Evolutionary conservation across 2,329 filamentous ascomycete genomes (phyloP).

Genomic region (Colletotrichum viniferum): DNA sequence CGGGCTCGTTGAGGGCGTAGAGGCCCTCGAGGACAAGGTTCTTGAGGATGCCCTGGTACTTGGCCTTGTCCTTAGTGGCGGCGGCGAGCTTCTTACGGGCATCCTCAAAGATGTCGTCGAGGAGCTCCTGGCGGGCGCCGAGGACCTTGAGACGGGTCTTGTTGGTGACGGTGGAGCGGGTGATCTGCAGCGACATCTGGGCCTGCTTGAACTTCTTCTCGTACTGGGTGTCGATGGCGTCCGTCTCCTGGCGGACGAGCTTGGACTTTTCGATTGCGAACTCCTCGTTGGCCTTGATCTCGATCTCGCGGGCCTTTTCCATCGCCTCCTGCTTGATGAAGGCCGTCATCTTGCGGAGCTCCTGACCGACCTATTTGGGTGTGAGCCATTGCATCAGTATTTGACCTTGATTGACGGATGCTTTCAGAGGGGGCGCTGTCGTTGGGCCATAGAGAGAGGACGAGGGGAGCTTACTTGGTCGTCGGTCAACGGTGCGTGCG

Average conservation of each 20-base stretch:
- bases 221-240: conserved; percentile 89
- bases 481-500: conserved; percentile 26
- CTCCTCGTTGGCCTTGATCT: conserved; percentile 98
- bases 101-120: conserved; percentile 87
- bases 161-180: conserved; percentile 93
- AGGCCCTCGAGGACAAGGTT: conserved; percentile 86
- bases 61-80: conserved; percentile 69
- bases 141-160: conserved; percentile 93
- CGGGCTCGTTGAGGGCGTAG: conserved; percentile 84
- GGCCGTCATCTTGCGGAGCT: conserved; percentile 99
- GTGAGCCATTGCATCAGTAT: not conserved
- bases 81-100: conserved; percentile 73
- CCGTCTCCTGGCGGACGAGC: conserved; percentile 93
- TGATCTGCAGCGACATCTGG: conserved; percentile 98
- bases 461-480: conserved; percentile 23
- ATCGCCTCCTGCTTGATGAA: conserved; percentile 99
- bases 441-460: not conserved
- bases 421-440: not conserved
- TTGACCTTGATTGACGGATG: not conserved
- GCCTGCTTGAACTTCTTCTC: conserved; percentile 99
- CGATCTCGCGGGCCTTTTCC: conserved; percentile 96
- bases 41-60: conserved; percentile 80
- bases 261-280: conserved; percentile 99
- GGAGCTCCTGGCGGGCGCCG: conserved; percentile 83
- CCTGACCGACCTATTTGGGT: conserved; percentile 79